Evolutionary conservation across 768 basidiomycete species (phyloP).

Genomic region (Cytidiella melzeri): DNA sequence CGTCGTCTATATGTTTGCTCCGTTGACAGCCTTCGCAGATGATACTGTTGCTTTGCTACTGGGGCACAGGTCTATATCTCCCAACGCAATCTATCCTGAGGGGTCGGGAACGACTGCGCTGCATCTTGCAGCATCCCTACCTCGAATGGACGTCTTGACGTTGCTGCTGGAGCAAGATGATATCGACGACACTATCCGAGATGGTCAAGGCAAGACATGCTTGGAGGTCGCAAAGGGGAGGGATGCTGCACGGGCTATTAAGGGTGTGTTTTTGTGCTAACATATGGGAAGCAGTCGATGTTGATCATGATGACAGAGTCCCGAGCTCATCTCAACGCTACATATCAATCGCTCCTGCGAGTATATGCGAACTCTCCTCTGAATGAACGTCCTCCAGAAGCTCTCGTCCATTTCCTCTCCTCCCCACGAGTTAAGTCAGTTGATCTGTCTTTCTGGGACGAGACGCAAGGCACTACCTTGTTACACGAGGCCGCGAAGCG

Average conservation of each 20-base stretch:
- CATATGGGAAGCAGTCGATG: neutral
- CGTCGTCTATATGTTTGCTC: neutral
- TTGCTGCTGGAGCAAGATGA: conserved; percentile 73
- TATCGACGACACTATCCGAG: conserved; percentile 73
- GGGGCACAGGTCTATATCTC: conserved; percentile 69
- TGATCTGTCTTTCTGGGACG: conserved; percentile 77
- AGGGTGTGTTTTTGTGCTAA: conserved; percentile 41
- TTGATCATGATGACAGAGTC: conserved; percentile 48
- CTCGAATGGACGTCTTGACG: conserved; percentile 64
- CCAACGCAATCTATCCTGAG: conserved; percentile 70
- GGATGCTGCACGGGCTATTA: conserved; percentile 60
- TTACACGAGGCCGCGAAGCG: conserved; percentile 84
- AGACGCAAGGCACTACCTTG: conserved; percentile 67
- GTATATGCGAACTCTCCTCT: conserved; percentile 63
- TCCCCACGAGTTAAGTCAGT: conserved; percentile 65
- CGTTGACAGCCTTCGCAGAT: conserved; percentile 30
- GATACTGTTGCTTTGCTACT: conserved; percentile 66
- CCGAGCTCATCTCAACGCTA: conserved; percentile 65
- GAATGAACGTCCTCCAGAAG: conserved; percentile 27
- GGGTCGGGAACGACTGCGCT: conserved; percentile 69
- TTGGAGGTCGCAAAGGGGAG: conserved; percentile 67
- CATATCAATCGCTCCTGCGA: conserved; percentile 66
- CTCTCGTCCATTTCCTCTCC: conserved; percentile 52
- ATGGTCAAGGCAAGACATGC: conserved; percentile 60
- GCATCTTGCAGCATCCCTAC: conserved; percentile 68